Evolutionary conservation across 164 flowering plant genomes (phyloP).

Genomic region (Stephania yunnanensis): DNA sequence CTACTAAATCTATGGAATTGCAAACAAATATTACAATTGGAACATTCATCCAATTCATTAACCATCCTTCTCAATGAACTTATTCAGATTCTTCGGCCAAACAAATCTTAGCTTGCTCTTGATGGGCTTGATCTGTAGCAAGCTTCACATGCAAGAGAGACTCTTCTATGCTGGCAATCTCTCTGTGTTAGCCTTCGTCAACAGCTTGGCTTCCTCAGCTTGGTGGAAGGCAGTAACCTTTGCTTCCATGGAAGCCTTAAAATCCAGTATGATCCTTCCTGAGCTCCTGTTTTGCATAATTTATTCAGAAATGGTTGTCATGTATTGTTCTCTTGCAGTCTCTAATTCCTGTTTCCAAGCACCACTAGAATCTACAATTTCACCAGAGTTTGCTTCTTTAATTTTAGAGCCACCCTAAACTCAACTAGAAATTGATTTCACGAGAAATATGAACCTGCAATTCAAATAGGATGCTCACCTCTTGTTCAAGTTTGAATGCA

Average conservation of each 20-base stretch:
- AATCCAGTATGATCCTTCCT: conserved; percentile 56
- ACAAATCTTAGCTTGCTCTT: conserved; percentile 46
- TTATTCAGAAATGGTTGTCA: conserved; percentile 44
- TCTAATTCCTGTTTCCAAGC: conserved; percentile 51
- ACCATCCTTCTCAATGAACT: no score
- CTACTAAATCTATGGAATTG: no score
- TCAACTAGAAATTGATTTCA: neutral
- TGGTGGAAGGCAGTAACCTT: conserved; percentile 50
- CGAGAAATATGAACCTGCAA: conserved; percentile 4
- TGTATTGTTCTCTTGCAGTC: conserved; percentile 45
- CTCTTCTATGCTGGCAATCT: conserved; percentile 46
- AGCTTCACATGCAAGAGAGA: no score
- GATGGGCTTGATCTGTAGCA: no score
- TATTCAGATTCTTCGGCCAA: no score
- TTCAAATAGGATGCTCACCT: no score
- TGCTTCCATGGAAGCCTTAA: conserved; percentile 46
- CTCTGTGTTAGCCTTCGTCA: conserved; percentile 47
- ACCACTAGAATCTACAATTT: conserved; percentile 21
- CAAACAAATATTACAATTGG: no score
- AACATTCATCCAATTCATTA: no score
- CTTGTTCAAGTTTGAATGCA: no score
- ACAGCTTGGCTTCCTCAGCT: conserved; percentile 52
- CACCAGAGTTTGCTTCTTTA: conserved; percentile 30
- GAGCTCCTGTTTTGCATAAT: conserved; percentile 72
- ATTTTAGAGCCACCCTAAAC: neutral